A percentile compares a stretch with the other conserved stretches of the same genome.
These are phyloP conservation scores for Diplocarpon rosae DNA, from an alignment of 2,329 filamentous ascomycete species.

Conservation along the genomic window DNA sequence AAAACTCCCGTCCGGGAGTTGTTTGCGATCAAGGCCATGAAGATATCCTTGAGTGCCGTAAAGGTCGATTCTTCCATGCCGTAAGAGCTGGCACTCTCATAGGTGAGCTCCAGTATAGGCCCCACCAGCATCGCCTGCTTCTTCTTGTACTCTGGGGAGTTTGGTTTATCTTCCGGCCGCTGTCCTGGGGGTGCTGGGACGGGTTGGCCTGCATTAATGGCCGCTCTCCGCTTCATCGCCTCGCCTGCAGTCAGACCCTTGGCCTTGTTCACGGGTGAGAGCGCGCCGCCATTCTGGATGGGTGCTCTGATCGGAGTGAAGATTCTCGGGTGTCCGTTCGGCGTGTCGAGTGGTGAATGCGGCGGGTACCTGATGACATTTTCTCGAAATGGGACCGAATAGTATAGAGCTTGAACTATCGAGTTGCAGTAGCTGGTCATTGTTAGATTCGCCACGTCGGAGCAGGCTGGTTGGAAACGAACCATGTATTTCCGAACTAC, in stretches of 20 bases:
- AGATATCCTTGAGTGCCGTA: slow-evolving; percentile 91
- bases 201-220: slow-evolving; percentile 42
- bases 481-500: slow-evolving; percentile 98
- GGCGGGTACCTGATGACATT: slow-evolving; percentile 85
- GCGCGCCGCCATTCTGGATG: slow-evolving; percentile 33
- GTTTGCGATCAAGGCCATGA: slow-evolving; percentile 77
- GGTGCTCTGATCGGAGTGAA: slow-evolving; percentile 45
- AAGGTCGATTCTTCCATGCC: slow-evolving; percentile 94
- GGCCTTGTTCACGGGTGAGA: slow-evolving; percentile 37
- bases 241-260: slow-evolving; percentile 46
- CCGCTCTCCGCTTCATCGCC: slow-evolving; percentile 43
- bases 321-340: slow-evolving; percentile 49
- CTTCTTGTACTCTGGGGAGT: slow-evolving; percentile 96
- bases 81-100: slow-evolving; percentile 69
- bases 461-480: slow-evolving; percentile 23
- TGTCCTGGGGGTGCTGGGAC: slow-evolving; percentile 37
- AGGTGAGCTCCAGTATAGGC: slow-evolving; percentile 74
- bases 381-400: slow-evolving; percentile 87
- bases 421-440: slow-evolving; percentile 88
- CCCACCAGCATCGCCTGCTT: slow-evolving; percentile 84
- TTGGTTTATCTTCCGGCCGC: slow-evolving; percentile 81
- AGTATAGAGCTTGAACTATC: slow-evolving; percentile 93
- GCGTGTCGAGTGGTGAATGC: slow-evolving; percentile 56
- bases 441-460: not conserved
- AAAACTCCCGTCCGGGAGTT: slow-evolving; percentile 77